A percentile compares a stretch with the other conserved stretches of the same genome.
These are phyloP conservation scores for Phytopythium sindhum DNA, from an alignment of 352 stramenopile genomes.

Conservation along the genomic window DNA sequence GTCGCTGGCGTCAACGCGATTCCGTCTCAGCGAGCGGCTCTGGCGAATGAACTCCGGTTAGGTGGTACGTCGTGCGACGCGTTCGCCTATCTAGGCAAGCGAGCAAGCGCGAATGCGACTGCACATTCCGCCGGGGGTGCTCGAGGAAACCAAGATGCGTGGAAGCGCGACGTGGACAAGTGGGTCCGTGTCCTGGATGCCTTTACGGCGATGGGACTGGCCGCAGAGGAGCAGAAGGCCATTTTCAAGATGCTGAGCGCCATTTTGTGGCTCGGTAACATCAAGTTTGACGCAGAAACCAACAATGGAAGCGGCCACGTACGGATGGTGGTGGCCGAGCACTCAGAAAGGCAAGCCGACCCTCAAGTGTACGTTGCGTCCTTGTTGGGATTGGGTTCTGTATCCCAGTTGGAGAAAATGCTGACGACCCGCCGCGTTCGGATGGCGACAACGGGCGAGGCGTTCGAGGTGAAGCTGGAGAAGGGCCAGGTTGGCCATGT, in stretches of 20 bases:
- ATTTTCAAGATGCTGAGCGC: slow-evolving; percentile 67
- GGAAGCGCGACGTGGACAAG: slow-evolving; percentile 59
- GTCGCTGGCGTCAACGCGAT: slow-evolving; percentile 51
- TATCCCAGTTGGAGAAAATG: slow-evolving; percentile 30
- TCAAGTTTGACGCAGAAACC: slow-evolving; percentile 39
- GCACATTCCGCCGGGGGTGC: slow-evolving; percentile 11
- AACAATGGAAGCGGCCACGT: slow-evolving; percentile 4
- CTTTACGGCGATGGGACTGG: slow-evolving; percentile 41
- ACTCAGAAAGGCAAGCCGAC: not conserved
- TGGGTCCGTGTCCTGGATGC: slow-evolving; percentile 57
- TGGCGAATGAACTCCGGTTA: slow-evolving; percentile 42
- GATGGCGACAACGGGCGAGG: slow-evolving; percentile 44
- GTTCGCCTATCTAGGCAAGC: slow-evolving; percentile 51
- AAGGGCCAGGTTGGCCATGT: slow-evolving; percentile 41
- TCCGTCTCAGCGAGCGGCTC: slow-evolving; percentile 21
- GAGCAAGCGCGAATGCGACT: slow-evolving; percentile 29
- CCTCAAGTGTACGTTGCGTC: slow-evolving; percentile 25
- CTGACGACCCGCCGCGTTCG: slow-evolving; percentile 45
- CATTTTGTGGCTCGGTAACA: slow-evolving; percentile 70
- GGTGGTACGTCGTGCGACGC: slow-evolving; percentile 25
- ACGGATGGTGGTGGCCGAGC: slow-evolving; percentile 18
- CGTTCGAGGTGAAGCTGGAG: slow-evolving; percentile 49
- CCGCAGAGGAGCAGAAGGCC: slow-evolving; percentile 31
- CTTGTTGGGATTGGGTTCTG: slow-evolving; percentile 29
- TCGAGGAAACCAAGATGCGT: slow-evolving; percentile 21